These are phyloP conservation scores for Penicillium taxi DNA, from an alignment of 495 filamentous ascomycete species.

Conservation along the genomic window DNA sequence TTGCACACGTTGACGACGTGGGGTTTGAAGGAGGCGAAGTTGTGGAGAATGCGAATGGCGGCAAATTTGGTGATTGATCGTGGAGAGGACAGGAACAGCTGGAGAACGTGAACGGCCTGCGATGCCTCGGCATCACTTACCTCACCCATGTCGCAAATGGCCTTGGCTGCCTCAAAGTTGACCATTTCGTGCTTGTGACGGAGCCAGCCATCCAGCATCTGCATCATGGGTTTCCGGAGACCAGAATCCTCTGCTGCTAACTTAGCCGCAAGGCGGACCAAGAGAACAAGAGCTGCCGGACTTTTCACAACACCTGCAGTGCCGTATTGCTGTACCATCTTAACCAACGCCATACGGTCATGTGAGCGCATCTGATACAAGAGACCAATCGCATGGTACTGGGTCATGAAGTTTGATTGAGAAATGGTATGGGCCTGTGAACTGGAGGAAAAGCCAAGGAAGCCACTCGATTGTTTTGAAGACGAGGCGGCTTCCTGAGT, in stretches of 20 bases:
- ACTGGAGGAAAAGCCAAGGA: slow-evolving; percentile 80
- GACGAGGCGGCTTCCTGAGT: slow-evolving; percentile 93
- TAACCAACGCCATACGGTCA: slow-evolving; percentile 97
- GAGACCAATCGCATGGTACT: slow-evolving; percentile 97
- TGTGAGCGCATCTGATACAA: slow-evolving; percentile 97
- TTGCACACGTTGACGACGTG: slow-evolving; percentile 89
- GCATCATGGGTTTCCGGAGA: slow-evolving; percentile 89
- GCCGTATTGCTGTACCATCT: slow-evolving; percentile 99
- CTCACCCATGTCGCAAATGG: slow-evolving; percentile 89
- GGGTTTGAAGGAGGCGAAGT: slow-evolving; percentile 90
- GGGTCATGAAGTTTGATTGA: slow-evolving; percentile 83
- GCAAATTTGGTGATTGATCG: slow-evolving; percentile 96
- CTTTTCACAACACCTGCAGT: slow-evolving; percentile 88
- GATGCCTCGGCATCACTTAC: slow-evolving; percentile 85
- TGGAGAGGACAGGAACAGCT: slow-evolving; percentile 94
- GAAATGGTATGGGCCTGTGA: slow-evolving; percentile 54
- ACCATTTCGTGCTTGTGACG: slow-evolving; percentile 99
- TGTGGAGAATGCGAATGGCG: slow-evolving; percentile 92
- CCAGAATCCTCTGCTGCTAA: slow-evolving; percentile 87
- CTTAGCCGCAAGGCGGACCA: slow-evolving; percentile 89
- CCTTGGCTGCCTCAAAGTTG: slow-evolving; percentile 98
- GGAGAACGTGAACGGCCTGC: slow-evolving; percentile 89
- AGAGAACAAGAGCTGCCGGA: slow-evolving; percentile 81
- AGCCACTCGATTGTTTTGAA: slow-evolving; percentile 77
- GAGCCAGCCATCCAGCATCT: slow-evolving; percentile 90